Base-by-base conservation (phyloP, 108 stramenopile species). In the Hondaea fermentalgiana region DNA sequence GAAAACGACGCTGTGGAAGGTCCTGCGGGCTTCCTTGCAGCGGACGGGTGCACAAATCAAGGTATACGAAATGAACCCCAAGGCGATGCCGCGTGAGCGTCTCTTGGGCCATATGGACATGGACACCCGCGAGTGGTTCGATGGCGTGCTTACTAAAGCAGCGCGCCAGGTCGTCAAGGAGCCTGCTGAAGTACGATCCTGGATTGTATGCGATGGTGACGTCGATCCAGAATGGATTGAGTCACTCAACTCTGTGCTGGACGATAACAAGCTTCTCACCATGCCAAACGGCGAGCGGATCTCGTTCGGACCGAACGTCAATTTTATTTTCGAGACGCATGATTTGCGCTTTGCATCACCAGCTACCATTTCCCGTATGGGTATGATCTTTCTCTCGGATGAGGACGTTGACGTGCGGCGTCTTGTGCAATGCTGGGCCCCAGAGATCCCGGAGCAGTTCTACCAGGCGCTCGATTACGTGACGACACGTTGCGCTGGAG, bases 281-380 rank as follows among this genome's bases (percentile, higher is more conserved):
- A 91, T 95, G 90, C 95, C 95, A 25, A 94, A 93, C 69, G 95
- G 95, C 29, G 95, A 95, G 87, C 92, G 95, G 5, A 95, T 95
- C 55, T 87, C 87, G 60, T 94, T 95, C 47, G 94, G 94, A 6
- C 58, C 57, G 89, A 94, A 95, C 87, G 93, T 94, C 58, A 94
- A 94, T 72, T 94, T 95, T 90, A 59, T 95, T 12, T 95, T 94
- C 57, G 95, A 95, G 88, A 95, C 95, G 25, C 93, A 94, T 60
- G 95, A 95, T 87, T 60, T 95, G 28, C 83, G 87, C 60, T 94
- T 92, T 29, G 95, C 95, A 5, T 93, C 93, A 8, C 95, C 95
- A 0, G 95, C 95, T 8, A 95, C 95, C 2, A 91, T 95, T 17
- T 92, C 91, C 6, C 72, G 94, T 14, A 94, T 94, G 94, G 94